phyloP scores from a whole-genome alignment of 768 basidiomycete genomes.

The Lentinus brumalis region DNA sequence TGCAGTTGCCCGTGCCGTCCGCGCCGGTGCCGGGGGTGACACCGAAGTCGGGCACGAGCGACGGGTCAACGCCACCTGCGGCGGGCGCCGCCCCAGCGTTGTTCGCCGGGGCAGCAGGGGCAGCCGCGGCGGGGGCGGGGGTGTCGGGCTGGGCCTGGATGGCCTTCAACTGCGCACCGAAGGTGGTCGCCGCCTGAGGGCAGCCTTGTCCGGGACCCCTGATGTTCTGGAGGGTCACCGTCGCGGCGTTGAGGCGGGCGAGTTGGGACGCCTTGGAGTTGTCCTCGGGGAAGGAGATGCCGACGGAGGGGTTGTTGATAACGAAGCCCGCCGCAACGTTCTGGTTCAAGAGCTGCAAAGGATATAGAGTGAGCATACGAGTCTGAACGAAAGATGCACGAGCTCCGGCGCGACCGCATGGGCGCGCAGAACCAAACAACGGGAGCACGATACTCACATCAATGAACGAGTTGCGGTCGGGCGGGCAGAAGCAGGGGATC shows the following conservation, averaged over 20 bases:
- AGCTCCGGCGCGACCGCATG: neutral
- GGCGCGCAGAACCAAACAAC: no score
- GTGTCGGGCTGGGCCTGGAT: constrained; percentile 7
- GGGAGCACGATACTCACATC: neutral
- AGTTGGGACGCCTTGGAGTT: constrained; percentile 38
- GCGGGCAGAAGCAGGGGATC: constrained; percentile 42
- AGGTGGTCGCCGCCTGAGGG: constrained; percentile 63
- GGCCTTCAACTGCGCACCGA: constrained; percentile 37
- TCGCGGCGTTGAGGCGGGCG: constrained; percentile 51
- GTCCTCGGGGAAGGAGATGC: constrained; percentile 46
- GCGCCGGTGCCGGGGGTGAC: constrained; percentile 21
- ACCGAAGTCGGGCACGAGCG: constrained; percentile 27
- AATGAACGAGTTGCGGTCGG: constrained; percentile 28
- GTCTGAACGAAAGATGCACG: neutral
- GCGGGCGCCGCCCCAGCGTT: constrained; percentile 13
- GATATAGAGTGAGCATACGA: neutral
- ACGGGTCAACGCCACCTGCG: constrained; percentile 24
- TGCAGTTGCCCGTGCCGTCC: constrained; percentile 35
- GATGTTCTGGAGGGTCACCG: constrained; percentile 71
- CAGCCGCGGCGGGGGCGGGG: constrained; percentile 8
- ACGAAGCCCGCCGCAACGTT: constrained; percentile 45
- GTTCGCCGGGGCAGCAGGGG: constrained; percentile 15
- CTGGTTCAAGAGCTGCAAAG: constrained; percentile 34
- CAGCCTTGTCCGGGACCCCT: constrained; percentile 66
- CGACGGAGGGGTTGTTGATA: constrained; percentile 43